A percentile compares a stretch with the other conserved stretches of the same genome.
phyloP scores from a whole-genome alignment of 2,329 filamentous ascomycete species.

The Myriosclerotinia scirpicola region DNA sequence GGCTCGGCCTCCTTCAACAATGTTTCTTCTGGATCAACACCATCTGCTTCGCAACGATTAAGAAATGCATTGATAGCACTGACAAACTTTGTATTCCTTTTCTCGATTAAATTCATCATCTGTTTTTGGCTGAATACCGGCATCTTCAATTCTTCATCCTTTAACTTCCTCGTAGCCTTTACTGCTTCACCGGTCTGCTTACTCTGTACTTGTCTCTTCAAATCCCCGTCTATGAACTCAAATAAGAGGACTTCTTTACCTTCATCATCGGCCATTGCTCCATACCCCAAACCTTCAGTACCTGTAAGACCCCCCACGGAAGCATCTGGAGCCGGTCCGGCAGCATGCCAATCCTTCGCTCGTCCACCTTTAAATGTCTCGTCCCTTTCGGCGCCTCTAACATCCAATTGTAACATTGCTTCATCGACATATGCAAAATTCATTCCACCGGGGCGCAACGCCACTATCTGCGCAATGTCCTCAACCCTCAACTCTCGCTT shows the following conservation, averaged over 20 bases:
- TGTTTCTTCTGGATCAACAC: slow-evolving; percentile 64
- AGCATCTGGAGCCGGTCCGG: slow-evolving; percentile 53
- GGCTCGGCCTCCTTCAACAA: slow-evolving; percentile 58
- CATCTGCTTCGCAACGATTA: slow-evolving; percentile 65
- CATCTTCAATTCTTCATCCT: slow-evolving; percentile 82
- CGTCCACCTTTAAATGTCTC: slow-evolving; percentile 61
- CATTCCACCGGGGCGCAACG: slow-evolving; percentile 73
- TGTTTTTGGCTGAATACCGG: slow-evolving; percentile 92
- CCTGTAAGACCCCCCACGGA: slow-evolving; percentile 59
- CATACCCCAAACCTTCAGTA: slow-evolving; percentile 44
- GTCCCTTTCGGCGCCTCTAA: slow-evolving; percentile 66
- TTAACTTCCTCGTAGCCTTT: slow-evolving; percentile 65
- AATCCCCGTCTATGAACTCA: slow-evolving; percentile 87
- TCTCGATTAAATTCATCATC: slow-evolving; percentile 85
- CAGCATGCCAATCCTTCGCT: slow-evolving; percentile 51
- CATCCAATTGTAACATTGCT: slow-evolving; percentile 75
- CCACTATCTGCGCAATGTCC: slow-evolving; percentile 80
- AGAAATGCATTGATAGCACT: slow-evolving; percentile 77
- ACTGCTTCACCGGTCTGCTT: slow-evolving; percentile 72
- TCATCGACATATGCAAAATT: slow-evolving; percentile 87
- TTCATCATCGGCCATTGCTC: slow-evolving; percentile 41
- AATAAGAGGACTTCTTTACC: slow-evolving; percentile 77
- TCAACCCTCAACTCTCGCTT: slow-evolving; percentile 67
- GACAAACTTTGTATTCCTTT: slow-evolving; percentile 79
- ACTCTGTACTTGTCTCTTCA: slow-evolving; percentile 75